A percentile compares a stretch with the other conserved stretches of the same genome.
Evolutionary conservation across 2,329 filamentous ascomycete species (phyloP).

Genomic region (Dissoconium aciculare): DNA sequence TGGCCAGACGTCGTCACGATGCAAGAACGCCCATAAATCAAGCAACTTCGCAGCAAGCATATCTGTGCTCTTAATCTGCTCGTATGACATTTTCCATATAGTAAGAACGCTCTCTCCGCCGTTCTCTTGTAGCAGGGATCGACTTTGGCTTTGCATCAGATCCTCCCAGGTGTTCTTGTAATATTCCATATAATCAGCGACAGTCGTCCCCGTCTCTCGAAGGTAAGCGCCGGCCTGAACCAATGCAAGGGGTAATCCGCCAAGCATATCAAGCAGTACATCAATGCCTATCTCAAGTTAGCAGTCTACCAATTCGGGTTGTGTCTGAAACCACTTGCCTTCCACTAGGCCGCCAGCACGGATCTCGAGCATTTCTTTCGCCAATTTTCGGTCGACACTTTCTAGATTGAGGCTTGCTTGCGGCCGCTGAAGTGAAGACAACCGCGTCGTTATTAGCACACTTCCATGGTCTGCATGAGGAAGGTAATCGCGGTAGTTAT

Average conservation of each 20-base stretch:
- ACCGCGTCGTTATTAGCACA: conserved; percentile 19
- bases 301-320: background rate
- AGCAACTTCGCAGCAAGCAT: conserved; percentile 16
- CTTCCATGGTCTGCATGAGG: conserved; percentile 17
- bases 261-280: conserved; percentile 16
- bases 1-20: conserved; percentile 1
- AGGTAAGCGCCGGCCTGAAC: conserved; percentile 17
- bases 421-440: conserved; percentile 12
- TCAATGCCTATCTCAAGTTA: conserved; percentile 1
- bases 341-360: conserved; percentile 9
- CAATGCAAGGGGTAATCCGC: conserved; percentile 18
- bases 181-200: conserved; percentile 4
- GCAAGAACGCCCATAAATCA: conserved; percentile 5
- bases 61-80: conserved; percentile 15
- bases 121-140: conserved; percentile 4
- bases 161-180: conserved; percentile 5
- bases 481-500: conserved; percentile 10
- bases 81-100: conserved; percentile 22
- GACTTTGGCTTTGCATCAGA: conserved; percentile 5
- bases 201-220: conserved; percentile 4
- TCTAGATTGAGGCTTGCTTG: conserved; percentile 4
- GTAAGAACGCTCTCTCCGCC: conserved; percentile 13
- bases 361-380: conserved; percentile 18
- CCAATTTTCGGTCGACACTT: conserved; percentile 13
- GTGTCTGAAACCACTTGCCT: conserved; percentile 3